Base-by-base conservation (phyloP, 78 protist species). In the Chrysochromulina parva region DNA sequence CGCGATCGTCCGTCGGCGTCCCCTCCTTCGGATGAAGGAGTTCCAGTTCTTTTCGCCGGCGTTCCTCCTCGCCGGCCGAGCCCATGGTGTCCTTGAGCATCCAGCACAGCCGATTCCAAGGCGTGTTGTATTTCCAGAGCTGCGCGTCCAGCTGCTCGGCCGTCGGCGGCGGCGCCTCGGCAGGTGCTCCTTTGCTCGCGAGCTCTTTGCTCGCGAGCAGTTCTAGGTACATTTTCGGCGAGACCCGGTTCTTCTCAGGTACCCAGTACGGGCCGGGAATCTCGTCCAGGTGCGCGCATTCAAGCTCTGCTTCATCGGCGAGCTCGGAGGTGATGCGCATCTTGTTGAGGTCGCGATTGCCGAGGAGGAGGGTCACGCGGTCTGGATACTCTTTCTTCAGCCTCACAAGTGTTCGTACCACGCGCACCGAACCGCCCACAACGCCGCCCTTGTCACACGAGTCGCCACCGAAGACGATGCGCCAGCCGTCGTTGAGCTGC, bases 261-360 rank as follows among this genome's bases (percentile, higher is more conserved):
- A 84, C 88, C 88, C 88, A 82, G 52, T 82, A 82, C 14, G 88
- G 88, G 28, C 47, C 66, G 14, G 78, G 48, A 3, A 28, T 14
- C 53, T 14, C 13, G 50, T 3, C 28, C 50, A 28, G 78, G 38
- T 38, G 38, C 38, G 38, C 38, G 38, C 38, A 38, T 38, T 38
- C 38, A 38, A 38, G 38, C 38, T 38, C 38, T 38, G 38, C 38
- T 38, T 38, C 38, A 38, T 38, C 38, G 38, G 38, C 38, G 38
- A 85, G 89, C 71, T 85, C 74, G 17, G 65, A 20, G 3, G 62
- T 10, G 55, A 90, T 0, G 26, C 89, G 52, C 53, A 90, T 50
- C 89, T 90, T 90, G 93, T 90, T 90, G 89, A 50, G 3, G 89
- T 90, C 93, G 55, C 93, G 80, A 89, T 90, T 90, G 81, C 93